phyloP scores from a whole-genome alignment of 2,329 filamentous ascomycete species.

The Fonsecaea multimorphosa region DNA sequence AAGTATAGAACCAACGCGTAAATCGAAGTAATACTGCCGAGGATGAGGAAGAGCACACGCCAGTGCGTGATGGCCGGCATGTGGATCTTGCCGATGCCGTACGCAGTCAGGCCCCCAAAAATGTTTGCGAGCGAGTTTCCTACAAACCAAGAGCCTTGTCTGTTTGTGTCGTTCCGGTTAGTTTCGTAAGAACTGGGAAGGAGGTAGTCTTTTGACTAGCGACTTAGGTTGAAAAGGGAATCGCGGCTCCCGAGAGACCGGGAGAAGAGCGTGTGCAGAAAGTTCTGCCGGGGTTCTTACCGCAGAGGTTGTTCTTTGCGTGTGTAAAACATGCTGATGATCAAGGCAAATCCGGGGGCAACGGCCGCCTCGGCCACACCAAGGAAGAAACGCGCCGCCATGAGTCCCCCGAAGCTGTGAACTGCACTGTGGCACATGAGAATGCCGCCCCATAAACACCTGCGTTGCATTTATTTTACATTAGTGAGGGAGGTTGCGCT shows the following conservation, averaged over 20 bases:
- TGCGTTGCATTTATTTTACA: background rate
- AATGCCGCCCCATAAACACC: conserved; percentile 44
- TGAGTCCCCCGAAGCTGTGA: conserved; percentile 44
- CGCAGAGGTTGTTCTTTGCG: conserved; percentile 45
- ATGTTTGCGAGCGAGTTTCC: conserved; percentile 45
- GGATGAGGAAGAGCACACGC: conserved; percentile 61
- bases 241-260: background rate
- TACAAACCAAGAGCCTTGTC: conserved; percentile 46
- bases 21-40: conserved; percentile 43
- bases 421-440: conserved; percentile 45
- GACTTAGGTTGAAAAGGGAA: background rate
- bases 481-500: background rate
- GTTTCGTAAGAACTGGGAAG: background rate
- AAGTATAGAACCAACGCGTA: conserved; percentile 38
- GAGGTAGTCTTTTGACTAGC: background rate
- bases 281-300: conserved; percentile 2
- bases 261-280: background rate
- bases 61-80: conserved; percentile 49
- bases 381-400: conserved; percentile 52
- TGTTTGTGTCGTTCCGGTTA: conserved; percentile 1
- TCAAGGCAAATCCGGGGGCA: conserved; percentile 48
- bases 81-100: conserved; percentile 49
- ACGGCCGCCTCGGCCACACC: conserved; percentile 50
- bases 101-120: conserved; percentile 54
- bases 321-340: conserved; percentile 50